A percentile compares a stretch with the other conserved stretches of the same genome.
phyloP scores from a whole-genome alignment of 345 rosid genomes.

The Acer negundo region DNA sequence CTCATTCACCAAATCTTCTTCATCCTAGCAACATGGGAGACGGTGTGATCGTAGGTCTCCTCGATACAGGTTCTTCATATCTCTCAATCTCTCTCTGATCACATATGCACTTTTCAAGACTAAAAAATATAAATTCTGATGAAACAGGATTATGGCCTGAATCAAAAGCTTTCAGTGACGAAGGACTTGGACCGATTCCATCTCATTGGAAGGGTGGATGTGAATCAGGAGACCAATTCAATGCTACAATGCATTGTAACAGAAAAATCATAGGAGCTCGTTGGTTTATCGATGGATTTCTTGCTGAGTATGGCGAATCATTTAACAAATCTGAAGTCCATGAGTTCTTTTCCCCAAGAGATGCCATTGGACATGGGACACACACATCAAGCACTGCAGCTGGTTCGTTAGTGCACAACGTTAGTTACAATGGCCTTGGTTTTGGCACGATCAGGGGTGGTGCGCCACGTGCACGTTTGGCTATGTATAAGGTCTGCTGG shows the following conservation, averaged over 20 bases:
- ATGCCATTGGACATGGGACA: constrained; percentile 60
- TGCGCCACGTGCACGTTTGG: constrained; percentile 54
- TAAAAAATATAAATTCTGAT: neutral
- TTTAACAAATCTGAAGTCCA: constrained; percentile 31
- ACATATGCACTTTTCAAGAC: neutral
- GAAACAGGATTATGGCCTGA: constrained; percentile 53
- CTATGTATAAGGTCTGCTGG: constrained; percentile 63
- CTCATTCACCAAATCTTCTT: constrained; percentile 40
- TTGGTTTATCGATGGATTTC: constrained; percentile 38
- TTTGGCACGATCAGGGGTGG: constrained; percentile 48
- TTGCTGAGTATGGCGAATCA: constrained; percentile 36
- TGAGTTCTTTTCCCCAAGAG: constrained; percentile 56
- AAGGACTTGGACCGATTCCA: constrained; percentile 53
- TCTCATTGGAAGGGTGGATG: constrained; percentile 55
- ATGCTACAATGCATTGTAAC: constrained; percentile 41
- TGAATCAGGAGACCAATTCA: constrained; percentile 31
- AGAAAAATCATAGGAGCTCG: constrained; percentile 57
- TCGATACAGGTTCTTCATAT: constrained; percentile 56
- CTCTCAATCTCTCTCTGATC: neutral
- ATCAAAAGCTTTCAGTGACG: constrained; percentile 44
- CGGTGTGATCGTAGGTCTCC: constrained; percentile 57
- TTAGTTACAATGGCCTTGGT: constrained; percentile 43
- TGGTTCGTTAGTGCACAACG: constrained; percentile 42
- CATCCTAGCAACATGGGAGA: constrained; percentile 60
- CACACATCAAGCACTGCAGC: constrained; percentile 61